phyloP scores from a whole-genome alignment of 345 rosid species.

The Ailanthus altissimus region DNA sequence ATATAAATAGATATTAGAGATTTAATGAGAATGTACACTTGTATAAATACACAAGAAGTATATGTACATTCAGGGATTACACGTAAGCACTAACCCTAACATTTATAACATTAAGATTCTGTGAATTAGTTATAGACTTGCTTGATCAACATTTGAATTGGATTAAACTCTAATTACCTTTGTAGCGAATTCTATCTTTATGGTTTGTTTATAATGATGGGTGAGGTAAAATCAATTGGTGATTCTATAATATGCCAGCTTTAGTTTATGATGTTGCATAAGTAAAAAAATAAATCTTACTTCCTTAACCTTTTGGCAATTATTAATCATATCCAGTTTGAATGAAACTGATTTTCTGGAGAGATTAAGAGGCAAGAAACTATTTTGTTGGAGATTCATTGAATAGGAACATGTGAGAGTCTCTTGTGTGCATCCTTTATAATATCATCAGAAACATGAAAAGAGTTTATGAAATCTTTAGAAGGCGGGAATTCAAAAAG shows the following conservation, averaged over 20 bases:
- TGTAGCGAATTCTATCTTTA: neutral
- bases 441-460: too few relatives aligned
- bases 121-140: neutral
- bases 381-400: constrained; percentile 46
- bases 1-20: too few relatives aligned
- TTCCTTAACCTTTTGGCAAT: constrained; percentile 7
- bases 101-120: neutral
- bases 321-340: constrained; percentile 41
- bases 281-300: too few relatives aligned
- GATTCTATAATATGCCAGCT: neutral
- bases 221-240: neutral
- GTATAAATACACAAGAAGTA: too few relatives aligned
- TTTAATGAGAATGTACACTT: too few relatives aligned
- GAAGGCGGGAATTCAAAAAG: too few relatives aligned
- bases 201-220: neutral
- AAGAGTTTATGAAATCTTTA: too few relatives aligned
- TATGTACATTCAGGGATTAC: too few relatives aligned
- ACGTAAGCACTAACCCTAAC: too few relatives aligned
- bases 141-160: neutral
- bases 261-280: neutral
- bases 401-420: too few relatives aligned
- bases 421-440: too few relatives aligned
- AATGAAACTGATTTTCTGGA: constrained; percentile 83
- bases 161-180: neutral
- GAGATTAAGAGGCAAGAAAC: constrained; percentile 74